Percentiles rank a stretch among this genome's conserved stretches.
Evolutionary conservation across 371 early-diverging fungal species (phyloP).

Genomic region (Syncephalis plumigaleata): DNA sequence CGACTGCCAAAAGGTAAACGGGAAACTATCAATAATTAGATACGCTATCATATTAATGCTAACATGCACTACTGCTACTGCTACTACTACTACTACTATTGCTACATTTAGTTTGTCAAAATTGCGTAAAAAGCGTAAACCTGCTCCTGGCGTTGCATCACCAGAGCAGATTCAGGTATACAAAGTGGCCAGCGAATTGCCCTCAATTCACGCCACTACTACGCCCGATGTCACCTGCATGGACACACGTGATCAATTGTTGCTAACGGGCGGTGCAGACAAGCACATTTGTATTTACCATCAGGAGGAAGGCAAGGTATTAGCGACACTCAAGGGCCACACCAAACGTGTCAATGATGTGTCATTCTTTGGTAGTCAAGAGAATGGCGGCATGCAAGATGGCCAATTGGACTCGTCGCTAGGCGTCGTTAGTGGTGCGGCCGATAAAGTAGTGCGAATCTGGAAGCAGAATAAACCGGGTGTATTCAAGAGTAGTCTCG

Average conservation of each 20-base stretch:
- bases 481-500: background rate
- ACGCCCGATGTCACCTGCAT: slow-evolving; percentile 61
- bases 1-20: too few relatives aligned
- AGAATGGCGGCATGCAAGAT: slow-evolving; percentile 21
- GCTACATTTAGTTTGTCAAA: slow-evolving; percentile 30
- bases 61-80: too few relatives aligned
- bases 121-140: slow-evolving; percentile 71
- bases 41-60: too few relatives aligned
- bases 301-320: slow-evolving; percentile 35
- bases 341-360: slow-evolving; percentile 58
- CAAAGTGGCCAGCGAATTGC: slow-evolving; percentile 24
- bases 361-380: slow-evolving; percentile 39
- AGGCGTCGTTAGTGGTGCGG: slow-evolving; percentile 48
- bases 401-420: background rate
- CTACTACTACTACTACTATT: too few relatives aligned
- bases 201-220: slow-evolving; percentile 56
- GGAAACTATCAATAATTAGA: background rate
- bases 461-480: slow-evolving; percentile 33
- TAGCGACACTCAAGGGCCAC: slow-evolving; percentile 62
- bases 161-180: slow-evolving; percentile 46
- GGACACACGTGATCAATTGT: slow-evolving; percentile 32
- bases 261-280: slow-evolving; percentile 69
- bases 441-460: slow-evolving; percentile 67
- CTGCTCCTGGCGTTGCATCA: slow-evolving; percentile 47
- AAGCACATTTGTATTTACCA: slow-evolving; percentile 56